These are phyloP conservation scores for Thelonectria discophora DNA, from an alignment of 2,329 filamentous ascomycete species.

Conservation along the genomic window DNA sequence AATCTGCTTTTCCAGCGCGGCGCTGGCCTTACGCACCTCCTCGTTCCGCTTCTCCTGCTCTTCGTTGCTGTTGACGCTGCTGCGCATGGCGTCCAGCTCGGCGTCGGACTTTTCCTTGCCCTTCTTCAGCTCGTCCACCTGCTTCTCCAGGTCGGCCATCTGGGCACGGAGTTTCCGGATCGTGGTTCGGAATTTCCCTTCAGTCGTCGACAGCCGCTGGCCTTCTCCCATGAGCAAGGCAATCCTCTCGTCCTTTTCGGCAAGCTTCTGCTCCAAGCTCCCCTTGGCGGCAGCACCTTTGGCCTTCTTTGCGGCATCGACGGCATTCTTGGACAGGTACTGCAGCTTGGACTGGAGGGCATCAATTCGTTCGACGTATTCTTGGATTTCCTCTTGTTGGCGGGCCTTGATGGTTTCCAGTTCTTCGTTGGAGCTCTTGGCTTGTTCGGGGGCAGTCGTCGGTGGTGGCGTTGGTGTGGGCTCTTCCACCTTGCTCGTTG, in stretches of 20 bases:
- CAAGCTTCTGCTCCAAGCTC: conserved; percentile 78
- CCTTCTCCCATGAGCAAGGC: conserved; percentile 92
- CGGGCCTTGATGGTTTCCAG: conserved; percentile 38
- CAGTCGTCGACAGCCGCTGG: conserved; percentile 83
- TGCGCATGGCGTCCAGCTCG: conserved; percentile 58
- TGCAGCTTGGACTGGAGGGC: conserved; percentile 90
- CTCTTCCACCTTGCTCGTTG: background rate
- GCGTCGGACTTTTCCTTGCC: conserved; percentile 66
- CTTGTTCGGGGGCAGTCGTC: background rate
- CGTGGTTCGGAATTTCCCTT: conserved; percentile 82
- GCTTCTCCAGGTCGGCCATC: conserved; percentile 71
- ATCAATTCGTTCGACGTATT: conserved; percentile 89
- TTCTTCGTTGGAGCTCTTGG: conserved; percentile 27
- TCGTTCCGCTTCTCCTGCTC: conserved; percentile 64
- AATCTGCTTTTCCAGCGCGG: conserved; percentile 54
- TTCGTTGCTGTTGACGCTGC: conserved; percentile 59
- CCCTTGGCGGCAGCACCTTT: conserved; percentile 69
- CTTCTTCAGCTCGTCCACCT: conserved; percentile 66
- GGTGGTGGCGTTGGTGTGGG: conserved; percentile 9
- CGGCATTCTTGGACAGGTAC: conserved; percentile 83
- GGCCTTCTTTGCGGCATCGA: conserved; percentile 76
- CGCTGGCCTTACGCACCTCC: conserved; percentile 62
- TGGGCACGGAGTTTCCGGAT: conserved; percentile 83
- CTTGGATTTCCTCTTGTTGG: conserved; percentile 83
- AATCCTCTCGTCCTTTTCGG: conserved; percentile 91